phyloP scores from a whole-genome alignment of 2,329 filamentous ascomycete genomes.

The Cytospora piceae region DNA sequence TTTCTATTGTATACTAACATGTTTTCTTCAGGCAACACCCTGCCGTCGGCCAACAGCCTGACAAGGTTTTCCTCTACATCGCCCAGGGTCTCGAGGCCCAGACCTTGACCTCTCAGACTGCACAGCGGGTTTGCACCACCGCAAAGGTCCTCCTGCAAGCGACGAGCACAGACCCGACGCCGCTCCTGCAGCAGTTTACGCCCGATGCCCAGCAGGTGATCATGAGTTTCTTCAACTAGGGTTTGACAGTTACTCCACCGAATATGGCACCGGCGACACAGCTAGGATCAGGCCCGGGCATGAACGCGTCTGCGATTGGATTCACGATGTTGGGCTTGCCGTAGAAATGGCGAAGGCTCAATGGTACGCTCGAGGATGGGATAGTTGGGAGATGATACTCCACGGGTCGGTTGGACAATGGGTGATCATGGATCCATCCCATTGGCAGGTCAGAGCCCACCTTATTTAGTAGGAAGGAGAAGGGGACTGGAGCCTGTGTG shows the following conservation, averaged over 20 bases:
- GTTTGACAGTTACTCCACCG: conserved; percentile 9
- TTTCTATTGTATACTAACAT: conserved; percentile 15
- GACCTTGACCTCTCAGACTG: conserved; percentile 83
- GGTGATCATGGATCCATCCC: background rate
- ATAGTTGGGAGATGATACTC: background rate
- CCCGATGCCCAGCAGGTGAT: conserved; percentile 82
- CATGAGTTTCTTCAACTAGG: conserved; percentile 74
- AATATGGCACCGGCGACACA: conserved; percentile 14
- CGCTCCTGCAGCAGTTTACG: conserved; percentile 74
- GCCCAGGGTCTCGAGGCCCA: conserved; percentile 89
- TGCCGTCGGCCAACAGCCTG: conserved; percentile 74
- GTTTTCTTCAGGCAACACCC: conserved; percentile 74
- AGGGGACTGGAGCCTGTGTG: background rate
- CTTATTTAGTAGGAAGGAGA: background rate
- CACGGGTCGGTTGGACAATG: background rate
- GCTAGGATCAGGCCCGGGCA: conserved; percentile 10
- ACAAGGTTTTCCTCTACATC: conserved; percentile 82
- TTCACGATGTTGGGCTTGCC: conserved; percentile 19
- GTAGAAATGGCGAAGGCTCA: background rate
- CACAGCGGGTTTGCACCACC: conserved; percentile 73
- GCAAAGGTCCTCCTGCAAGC: conserved; percentile 77
- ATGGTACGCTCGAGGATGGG: background rate
- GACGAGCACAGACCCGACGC: conserved; percentile 74
- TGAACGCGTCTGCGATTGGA: conserved; percentile 13
- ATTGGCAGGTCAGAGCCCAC: background rate